These are phyloP conservation scores for Neurospora tetrasperma DNA, from an alignment of 495 filamentous ascomycete genomes.

Conservation along the genomic window DNA sequence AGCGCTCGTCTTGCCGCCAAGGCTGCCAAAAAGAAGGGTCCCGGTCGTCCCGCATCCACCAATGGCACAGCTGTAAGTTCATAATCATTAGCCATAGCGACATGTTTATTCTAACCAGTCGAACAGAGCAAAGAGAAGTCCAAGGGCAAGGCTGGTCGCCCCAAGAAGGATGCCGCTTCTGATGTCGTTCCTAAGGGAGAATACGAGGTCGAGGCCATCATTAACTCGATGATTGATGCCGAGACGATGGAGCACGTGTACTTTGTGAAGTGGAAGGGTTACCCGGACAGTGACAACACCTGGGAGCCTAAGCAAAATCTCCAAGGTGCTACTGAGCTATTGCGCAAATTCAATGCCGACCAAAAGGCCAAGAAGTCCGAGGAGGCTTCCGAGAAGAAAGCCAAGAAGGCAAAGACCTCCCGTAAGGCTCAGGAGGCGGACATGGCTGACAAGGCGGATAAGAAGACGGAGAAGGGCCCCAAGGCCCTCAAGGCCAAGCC, in stretches of 20 bases:
- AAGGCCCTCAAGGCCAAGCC: constrained; percentile 1
- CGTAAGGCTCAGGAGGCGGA: neutral
- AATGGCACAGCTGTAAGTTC: constrained; percentile 11
- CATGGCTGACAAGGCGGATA: constrained; percentile 5
- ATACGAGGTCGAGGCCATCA: constrained; percentile 31
- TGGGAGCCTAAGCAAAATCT: constrained; percentile 36
- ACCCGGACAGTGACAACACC: constrained; percentile 21
- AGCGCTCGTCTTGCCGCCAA: constrained; percentile 20
- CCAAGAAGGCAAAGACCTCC: neutral
- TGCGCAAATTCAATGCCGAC: constrained; percentile 20
- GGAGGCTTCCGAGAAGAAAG: constrained; percentile 3
- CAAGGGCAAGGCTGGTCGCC: constrained; percentile 11
- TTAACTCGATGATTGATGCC: constrained; percentile 21
- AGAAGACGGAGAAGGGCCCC: constrained; percentile 6
- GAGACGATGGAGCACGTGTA: constrained; percentile 26
- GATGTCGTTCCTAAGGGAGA: constrained; percentile 13
- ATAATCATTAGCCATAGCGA: no score
- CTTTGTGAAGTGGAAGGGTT: constrained; percentile 35
- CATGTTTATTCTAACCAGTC: neutral
- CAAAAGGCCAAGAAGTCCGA: constrained; percentile 14
- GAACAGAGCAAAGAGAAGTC: constrained; percentile 8
- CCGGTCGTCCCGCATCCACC: constrained; percentile 9
- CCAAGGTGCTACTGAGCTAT: constrained; percentile 11
- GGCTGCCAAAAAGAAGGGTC: constrained; percentile 13
- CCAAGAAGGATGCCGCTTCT: constrained; percentile 8